Evolutionary conservation across 2,329 filamentous ascomycete genomes (phyloP).

Genomic region (Claviceps sp.): DNA sequence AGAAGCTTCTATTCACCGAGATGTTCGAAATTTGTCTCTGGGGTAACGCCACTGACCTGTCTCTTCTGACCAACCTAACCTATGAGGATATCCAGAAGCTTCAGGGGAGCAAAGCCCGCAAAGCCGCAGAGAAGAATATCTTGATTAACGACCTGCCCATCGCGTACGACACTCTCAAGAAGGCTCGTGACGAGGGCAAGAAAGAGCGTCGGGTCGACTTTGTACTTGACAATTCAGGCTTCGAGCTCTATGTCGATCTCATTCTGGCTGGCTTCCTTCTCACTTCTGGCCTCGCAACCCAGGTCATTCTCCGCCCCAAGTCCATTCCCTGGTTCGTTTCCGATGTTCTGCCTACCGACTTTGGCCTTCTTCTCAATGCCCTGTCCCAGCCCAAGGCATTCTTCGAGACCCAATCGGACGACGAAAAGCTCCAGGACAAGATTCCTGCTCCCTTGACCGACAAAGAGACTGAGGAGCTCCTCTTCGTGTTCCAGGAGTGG

Average conservation of each 20-base stretch:
- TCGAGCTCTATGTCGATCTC: conserved; percentile 92
- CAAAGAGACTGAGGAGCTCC: conserved; percentile 51
- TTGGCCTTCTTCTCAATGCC: conserved; percentile 65
- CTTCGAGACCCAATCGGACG: conserved; percentile 62
- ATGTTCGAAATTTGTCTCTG: conserved; percentile 96
- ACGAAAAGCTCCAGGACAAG: conserved; percentile 43
- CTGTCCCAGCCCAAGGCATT: conserved; percentile 67
- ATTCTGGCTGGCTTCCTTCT: conserved; percentile 85
- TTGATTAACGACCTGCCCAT: conserved; percentile 69
- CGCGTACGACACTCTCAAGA: conserved; percentile 56
- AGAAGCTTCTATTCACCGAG: conserved; percentile 70
- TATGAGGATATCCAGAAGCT: conserved; percentile 97
- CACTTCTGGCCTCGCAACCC: conserved; percentile 70
- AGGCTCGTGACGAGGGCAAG: conserved; percentile 48
- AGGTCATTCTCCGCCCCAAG: conserved; percentile 83
- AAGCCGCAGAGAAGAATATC: conserved; percentile 82
- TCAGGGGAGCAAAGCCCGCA: conserved; percentile 77
- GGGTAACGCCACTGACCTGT: conserved; percentile 93
- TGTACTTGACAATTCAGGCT: conserved; percentile 92
- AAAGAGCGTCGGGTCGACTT: conserved; percentile 75
- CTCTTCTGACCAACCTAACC: conserved; percentile 74
- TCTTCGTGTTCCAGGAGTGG: conserved; percentile 75
- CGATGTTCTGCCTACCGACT: conserved; percentile 80
- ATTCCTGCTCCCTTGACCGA: conserved; percentile 50
- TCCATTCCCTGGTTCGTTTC: conserved; percentile 97